A percentile compares a stretch with the other conserved stretches of the same genome.
phyloP scores from a whole-genome alignment of 257 asterid species.

The Fraxinus anomala region DNA sequence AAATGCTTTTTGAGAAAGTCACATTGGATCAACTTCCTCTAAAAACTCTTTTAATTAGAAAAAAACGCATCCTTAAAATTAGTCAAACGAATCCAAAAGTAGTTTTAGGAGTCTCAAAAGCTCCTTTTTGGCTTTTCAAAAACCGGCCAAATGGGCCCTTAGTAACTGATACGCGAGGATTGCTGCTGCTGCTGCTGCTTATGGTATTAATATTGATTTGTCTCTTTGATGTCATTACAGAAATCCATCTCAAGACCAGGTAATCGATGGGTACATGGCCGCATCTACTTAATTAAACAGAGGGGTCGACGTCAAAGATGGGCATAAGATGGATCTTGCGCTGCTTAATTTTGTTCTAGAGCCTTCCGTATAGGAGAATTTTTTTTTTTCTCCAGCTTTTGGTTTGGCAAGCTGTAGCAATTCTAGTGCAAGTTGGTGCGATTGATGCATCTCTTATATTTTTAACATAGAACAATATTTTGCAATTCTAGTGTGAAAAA shows the following conservation, averaged over 20 bases:
- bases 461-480: neutral
- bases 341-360: neutral
- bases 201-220: neutral
- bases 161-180: neutral
- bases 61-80: no score
- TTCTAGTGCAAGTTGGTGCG: constrained; percentile 3
- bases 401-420: neutral
- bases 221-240: constrained; percentile 40
- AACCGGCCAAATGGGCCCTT: no score
- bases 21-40: no score
- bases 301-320: constrained; percentile 58
- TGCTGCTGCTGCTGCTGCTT: neutral
- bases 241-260: constrained; percentile 68
- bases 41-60: no score
- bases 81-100: no score
- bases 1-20: no score
- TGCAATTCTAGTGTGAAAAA: neutral
- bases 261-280: constrained; percentile 82
- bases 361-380: constrained; percentile 24
- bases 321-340: constrained; percentile 31
- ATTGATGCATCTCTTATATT: neutral
- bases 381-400: constrained; percentile 1
- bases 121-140: no score
- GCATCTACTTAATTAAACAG: constrained; percentile 76
- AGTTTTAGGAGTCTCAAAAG: no score